phyloP scores from a whole-genome alignment of 2,329 filamentous ascomycete species.

The Aspergillus sp. region DNA sequence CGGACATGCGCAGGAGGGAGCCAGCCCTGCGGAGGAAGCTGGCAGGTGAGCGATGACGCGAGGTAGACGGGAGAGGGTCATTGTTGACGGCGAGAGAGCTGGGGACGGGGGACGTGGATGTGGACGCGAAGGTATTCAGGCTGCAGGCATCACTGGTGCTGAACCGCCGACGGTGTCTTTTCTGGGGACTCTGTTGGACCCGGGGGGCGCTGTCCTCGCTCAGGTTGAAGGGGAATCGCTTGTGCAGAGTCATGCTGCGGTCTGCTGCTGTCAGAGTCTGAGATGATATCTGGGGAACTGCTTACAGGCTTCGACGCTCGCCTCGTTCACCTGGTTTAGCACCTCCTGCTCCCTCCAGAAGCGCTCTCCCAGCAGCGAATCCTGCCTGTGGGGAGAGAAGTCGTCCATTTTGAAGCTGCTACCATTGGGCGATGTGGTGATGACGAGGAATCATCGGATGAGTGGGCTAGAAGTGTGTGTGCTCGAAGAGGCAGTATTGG shows the following conservation, averaged over 20 bases:
- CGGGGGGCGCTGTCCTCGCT: conserved; percentile 5
- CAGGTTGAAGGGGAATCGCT: conserved; percentile 17
- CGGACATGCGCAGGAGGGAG: neutral
- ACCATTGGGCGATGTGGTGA: too few species aligned
- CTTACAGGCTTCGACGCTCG: conserved; percentile 11
- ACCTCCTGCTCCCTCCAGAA: conserved; percentile 21
- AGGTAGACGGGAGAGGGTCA: neutral
- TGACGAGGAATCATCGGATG: too few species aligned
- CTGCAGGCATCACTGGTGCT: conserved; percentile 18
- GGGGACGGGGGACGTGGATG: conserved; percentile 4
- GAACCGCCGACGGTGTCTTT: conserved; percentile 12
- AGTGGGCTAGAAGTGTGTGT: too few species aligned
- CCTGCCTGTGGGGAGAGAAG: conserved; percentile 15
- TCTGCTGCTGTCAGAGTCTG: conserved; percentile 4
- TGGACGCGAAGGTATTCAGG: conserved; percentile 1
- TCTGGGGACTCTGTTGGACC: conserved; percentile 1
- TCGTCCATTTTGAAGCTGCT: conserved; percentile 11
- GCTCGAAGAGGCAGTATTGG: too few species aligned
- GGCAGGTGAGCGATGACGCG: neutral
- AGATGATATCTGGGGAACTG: neutral
- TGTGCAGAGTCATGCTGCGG: conserved; percentile 11
- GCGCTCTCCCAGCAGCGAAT: conserved; percentile 16
- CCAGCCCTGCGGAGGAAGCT: neutral
- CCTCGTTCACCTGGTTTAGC: conserved; percentile 9
- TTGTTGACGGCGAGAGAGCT: neutral